A percentile compares a stretch with the other conserved stretches of the same genome.
Conservation (phyloP, 2,329 filamentous ascomycete species). For the Ophiostoma himal-ulmi region DNA sequence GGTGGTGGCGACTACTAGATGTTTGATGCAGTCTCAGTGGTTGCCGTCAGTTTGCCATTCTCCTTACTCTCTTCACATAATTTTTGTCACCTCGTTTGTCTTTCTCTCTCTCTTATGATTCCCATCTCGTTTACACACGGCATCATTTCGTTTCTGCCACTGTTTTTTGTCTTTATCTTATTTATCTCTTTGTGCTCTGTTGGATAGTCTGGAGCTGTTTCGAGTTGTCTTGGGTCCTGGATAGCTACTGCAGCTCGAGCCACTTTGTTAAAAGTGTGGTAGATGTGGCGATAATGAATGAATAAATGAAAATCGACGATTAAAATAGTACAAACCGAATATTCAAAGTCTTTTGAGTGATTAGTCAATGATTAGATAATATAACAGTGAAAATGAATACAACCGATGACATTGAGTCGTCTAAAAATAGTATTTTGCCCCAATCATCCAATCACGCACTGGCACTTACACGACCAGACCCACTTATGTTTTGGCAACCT, state of each 20-base stretch:
- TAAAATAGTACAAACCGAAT: too few species aligned
- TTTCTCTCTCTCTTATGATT: too few species aligned
- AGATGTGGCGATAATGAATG: too few species aligned
- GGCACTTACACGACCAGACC: not conserved
- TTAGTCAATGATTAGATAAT: too few species aligned
- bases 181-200: not conserved
- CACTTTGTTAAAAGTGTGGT: too few species aligned
- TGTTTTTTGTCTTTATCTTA: not conserved
- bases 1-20: constrained; percentile 17
- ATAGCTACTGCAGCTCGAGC: not conserved
- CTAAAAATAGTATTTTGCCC: too few species aligned
- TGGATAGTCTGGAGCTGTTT: not conserved
- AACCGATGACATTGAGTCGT: too few species aligned
- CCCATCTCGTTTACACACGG: not conserved
- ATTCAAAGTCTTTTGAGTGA: too few species aligned
- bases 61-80: too few species aligned
- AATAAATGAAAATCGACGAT: too few species aligned
- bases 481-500: not conserved
- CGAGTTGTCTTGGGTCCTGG: not conserved
- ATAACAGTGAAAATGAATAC: too few species aligned
- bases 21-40: not conserved
- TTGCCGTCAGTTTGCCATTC: not conserved
- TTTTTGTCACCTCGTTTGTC: too few species aligned
- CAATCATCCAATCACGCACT: not conserved
- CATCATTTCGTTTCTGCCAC: not conserved